phyloP scores from a whole-genome alignment of 192 early-diverging fungal genomes.

The Geosiphon pyriformis region DNA sequence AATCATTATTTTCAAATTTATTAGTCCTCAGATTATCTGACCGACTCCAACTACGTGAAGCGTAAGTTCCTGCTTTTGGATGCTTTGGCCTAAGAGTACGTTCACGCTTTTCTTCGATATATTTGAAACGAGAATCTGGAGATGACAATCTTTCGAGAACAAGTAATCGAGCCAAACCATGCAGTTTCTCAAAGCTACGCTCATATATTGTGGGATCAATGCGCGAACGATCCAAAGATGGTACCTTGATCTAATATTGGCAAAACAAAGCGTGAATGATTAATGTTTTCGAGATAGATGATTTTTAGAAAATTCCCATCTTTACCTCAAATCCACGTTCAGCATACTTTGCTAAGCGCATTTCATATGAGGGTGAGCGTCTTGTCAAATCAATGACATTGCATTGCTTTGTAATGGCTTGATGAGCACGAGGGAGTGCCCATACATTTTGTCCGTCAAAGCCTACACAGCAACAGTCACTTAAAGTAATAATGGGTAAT shows the following conservation, averaged over 20 bases:
- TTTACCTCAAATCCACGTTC: constrained; percentile 14
- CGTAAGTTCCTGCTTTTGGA: constrained; percentile 1
- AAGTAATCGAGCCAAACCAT: constrained; percentile 3
- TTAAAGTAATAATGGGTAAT: not conserved
- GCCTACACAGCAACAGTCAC: constrained; percentile 14
- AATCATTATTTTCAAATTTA: constrained; percentile 17
- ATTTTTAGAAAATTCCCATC: too few relatives aligned
- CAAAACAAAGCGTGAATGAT: too few relatives aligned
- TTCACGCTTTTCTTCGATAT: not conserved
- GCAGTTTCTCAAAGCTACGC: constrained; percentile 4
- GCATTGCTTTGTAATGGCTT: constrained; percentile 7
- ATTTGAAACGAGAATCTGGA: not conserved
- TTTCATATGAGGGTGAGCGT: constrained; percentile 11
- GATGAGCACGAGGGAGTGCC: constrained; percentile 6
- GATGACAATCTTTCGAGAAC: not conserved
- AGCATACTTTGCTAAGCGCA: constrained; percentile 1
- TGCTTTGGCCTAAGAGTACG: not conserved
- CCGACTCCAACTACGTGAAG: not conserved
- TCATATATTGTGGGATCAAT: constrained; percentile 15
- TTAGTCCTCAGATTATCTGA: not conserved
- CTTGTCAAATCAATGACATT: not conserved
- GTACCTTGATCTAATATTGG: not conserved
- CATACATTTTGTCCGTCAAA: constrained; percentile 14
- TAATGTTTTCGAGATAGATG: too few relatives aligned
- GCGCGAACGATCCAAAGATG: not conserved